Evolutionary conservation across 225 moss, liverwort and hornwort genomes (phyloP), one percentile per base, ranked within the genome.

Genomic region (Rhytidiadelphus loreus): DNA sequence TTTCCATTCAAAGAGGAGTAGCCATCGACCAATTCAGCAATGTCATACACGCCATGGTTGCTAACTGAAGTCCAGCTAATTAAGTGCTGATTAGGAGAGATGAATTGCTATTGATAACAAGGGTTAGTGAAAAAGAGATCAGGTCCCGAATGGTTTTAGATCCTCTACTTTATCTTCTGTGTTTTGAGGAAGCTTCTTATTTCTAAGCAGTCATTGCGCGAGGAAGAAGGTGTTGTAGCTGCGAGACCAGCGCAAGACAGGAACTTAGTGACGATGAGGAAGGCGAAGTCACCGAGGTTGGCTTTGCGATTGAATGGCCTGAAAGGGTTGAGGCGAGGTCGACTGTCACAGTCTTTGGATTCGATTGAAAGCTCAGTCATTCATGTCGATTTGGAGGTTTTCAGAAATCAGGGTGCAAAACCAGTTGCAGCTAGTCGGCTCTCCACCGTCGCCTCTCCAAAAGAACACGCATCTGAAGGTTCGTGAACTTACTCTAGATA

Each of bases 311-410:
- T 65, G 48, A 87, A 85, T 50, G 87, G 82, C n/a, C 26, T 56
- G 20, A 86, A 53, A 52, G 86, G 86, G 21, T 85, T 80, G 22
- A 68, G 89, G 66, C 85, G 87, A 72, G 62, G 81, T 57, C 5
- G 86, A 29, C 7, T 89, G 17, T 88, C 92, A 11, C 83, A 88
- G 32, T 91, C 93, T n/a, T 73, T 93, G 72, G 92, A 91, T 84
- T 91, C 79, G 12, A 35, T 74, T n/a, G 90, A 90, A 76, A 71
- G 85, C 19, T 65, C 87, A 39, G 59, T 62, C 44, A 15, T 85
- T 18, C 79, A 78, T 18, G 81, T 39, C 16, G 88, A 89, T 73
- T 86, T 88, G 35, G 92, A 90, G 33, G 5, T 29, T 85, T 55
- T 72, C 22, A 78, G 78, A 77, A 52, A 35, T 17, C 44, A 46